phyloP scores from a whole-genome alignment of 192 early-diverging fungal species.

The Haplosporangium gracile region DNA sequence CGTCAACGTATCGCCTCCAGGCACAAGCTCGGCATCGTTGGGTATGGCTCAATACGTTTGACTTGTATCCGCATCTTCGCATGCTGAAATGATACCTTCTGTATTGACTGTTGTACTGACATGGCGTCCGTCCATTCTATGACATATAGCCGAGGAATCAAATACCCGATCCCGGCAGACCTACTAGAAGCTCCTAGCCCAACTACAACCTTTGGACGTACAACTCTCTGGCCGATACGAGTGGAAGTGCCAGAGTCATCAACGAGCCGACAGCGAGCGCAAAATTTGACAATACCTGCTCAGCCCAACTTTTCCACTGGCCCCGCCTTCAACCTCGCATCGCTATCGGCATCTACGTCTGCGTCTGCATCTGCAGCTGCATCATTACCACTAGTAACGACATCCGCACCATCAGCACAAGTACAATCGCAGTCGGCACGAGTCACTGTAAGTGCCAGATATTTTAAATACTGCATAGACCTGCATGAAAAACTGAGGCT shows the following conservation, averaged over 20 bases:
- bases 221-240: constrained; percentile 9
- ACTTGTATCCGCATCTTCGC: background rate
- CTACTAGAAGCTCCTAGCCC: background rate
- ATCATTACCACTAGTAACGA: background rate
- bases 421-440: background rate
- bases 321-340: background rate
- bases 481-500: too few relatives aligned
- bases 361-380: background rate
- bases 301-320: background rate
- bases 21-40: constrained; percentile 19
- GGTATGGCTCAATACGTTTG: background rate
- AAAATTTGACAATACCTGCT: background rate
- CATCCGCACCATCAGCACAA: background rate
- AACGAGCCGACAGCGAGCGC: background rate
- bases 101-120: background rate
- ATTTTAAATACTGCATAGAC: background rate
- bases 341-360: background rate
- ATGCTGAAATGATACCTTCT: background rate
- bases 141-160: constrained; percentile 26
- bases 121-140: background rate
- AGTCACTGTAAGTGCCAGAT: background rate
- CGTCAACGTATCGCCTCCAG: constrained; percentile 9
- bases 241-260: background rate
- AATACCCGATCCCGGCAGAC: constrained; percentile 1
- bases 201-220: constrained; percentile 1